Percentiles rank a stretch among this genome's conserved stretches.
These are phyloP conservation scores for Saccharomycopsis guyanensis DNA, from an alignment of 805 yeast genomes.

Conservation along the genomic window DNA sequence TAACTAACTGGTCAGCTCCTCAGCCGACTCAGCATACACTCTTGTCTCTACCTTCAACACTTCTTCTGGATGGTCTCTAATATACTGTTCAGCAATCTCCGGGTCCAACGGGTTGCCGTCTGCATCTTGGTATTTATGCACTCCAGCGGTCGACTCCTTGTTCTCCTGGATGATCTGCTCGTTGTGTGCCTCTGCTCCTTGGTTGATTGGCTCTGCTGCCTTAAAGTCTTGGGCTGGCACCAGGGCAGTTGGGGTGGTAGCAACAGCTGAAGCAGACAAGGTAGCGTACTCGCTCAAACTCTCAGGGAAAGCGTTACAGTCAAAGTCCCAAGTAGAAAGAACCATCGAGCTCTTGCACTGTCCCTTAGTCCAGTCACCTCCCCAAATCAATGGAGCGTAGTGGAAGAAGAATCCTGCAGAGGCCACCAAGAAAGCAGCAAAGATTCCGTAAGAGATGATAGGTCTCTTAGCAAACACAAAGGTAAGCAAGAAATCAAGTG, in stretches of 20 bases:
- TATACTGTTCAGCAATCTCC: constrained; percentile 26
- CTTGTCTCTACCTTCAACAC: constrained; percentile 20
- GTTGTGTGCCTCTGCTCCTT: constrained; percentile 6
- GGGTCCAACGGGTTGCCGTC: constrained; percentile 31
- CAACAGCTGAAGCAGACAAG: constrained; percentile 12
- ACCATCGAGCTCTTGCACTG: constrained; percentile 57
- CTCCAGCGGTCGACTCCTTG: constrained; percentile 16
- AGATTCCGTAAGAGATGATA: constrained; percentile 35
- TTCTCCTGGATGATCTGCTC: constrained; percentile 9
- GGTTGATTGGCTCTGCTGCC: constrained; percentile 1
- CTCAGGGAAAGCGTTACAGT: constrained; percentile 43
- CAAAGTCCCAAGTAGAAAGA: constrained; percentile 77
- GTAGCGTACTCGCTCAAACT: constrained; percentile 24
- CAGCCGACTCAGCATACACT: no score
- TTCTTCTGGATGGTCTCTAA: constrained; percentile 20
- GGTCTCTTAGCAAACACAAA: constrained; percentile 38
- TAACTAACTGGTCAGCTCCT: no score
- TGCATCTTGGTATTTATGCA: constrained; percentile 30
- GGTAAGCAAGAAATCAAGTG: constrained; percentile 44
- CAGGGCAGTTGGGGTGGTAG: neutral
- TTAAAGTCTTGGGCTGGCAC: neutral
- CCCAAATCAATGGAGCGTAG: constrained; percentile 73
- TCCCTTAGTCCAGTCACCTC: constrained; percentile 66
- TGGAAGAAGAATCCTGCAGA: constrained; percentile 48
- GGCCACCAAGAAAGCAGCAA: constrained; percentile 41